Base-by-base conservation (phyloP, 2,329 filamentous ascomycete species). In the Monilinia aucupariae region DNA sequence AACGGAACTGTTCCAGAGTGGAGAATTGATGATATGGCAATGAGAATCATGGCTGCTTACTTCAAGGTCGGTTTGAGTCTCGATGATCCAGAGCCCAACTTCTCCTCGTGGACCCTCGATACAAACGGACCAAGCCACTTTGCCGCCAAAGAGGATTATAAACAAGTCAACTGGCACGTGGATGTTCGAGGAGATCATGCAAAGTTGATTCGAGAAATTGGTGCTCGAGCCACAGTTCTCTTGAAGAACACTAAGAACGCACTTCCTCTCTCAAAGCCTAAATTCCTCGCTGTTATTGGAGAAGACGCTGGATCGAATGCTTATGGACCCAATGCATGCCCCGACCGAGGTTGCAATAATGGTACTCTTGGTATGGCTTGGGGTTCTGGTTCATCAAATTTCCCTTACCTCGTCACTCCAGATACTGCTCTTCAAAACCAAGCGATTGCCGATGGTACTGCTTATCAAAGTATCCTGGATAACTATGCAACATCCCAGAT, bases 1-100 rank as follows among this genome's bases (percentile, higher is more conserved):
- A 97, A 97, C 72, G 92, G 92, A 43, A 96, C 92, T 0, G 79
- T 97, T 39, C 91, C 93, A 0, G 85, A 90, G 69, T 96, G 89
- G 83, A 85, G 93, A 58, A 74, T 97, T 12, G 92, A 97, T 69
- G 94, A 97, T 73, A 96, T 96, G 88, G 90, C 85, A 6, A 88
- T 91, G 75, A 86, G 94, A 70, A 96, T 89, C 72, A 87, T 89
- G 84, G 81, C 86, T 6, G 79, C 85, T 48, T 85, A 83, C 73
- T 89, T 87, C 78, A 88, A 88, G 75, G 84, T 87, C 45, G 84
- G 85, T 59, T 78, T 80, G 66, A 80, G 78, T 0, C 68, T 85
- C 78, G 59, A 72, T 61, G 69, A 73, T 41, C 68, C 71, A 41
- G 74, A 76, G 0, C 85, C 90, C 75, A 97, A 92, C 80, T 96